These are phyloP conservation scores for barrel medic (Medicago truncatula) DNA, from an alignment of 306 rosid genomes.

Conservation along the genomic window DNA sequence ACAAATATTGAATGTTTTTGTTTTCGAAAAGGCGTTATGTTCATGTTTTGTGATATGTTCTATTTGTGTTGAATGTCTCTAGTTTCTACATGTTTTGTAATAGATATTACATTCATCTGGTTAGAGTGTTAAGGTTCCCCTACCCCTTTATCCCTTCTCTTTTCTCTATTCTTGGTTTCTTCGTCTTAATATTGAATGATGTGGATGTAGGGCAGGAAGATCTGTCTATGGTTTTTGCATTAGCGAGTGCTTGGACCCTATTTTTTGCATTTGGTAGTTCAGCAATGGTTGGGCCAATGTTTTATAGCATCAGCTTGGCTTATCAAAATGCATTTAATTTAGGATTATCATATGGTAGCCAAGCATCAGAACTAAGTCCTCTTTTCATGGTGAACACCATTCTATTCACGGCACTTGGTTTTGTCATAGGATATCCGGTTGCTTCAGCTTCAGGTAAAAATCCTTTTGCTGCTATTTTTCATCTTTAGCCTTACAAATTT, in stretches of 20 bases:
- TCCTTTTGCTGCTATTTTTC: background rate
- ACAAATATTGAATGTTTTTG: background rate
- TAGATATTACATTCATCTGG: background rate
- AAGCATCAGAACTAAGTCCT: conserved; percentile 49
- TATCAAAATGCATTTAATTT: conserved; percentile 59
- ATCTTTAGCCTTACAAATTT: no score
- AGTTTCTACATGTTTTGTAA: conserved; percentile 25
- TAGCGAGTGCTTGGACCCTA: conserved; percentile 80
- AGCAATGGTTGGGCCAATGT: conserved; percentile 67
- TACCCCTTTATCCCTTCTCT: background rate
- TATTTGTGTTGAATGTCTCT: background rate
- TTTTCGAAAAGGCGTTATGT: background rate
- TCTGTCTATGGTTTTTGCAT: conserved; percentile 77
- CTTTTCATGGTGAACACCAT: conserved; percentile 56
- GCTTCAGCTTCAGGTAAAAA: conserved; percentile 80
- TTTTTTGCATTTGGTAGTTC: conserved; percentile 69
- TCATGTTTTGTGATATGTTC: background rate
- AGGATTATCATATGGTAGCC: conserved; percentile 56
- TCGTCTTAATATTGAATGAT: conserved; percentile 71
- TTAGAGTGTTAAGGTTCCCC: conserved; percentile 33
- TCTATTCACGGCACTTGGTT: conserved; percentile 54
- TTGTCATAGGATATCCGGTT: conserved; percentile 54
- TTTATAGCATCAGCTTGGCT: conserved; percentile 61
- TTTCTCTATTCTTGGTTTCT: conserved; percentile 30
- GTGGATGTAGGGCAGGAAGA: conserved; percentile 99